Evolutionary conservation across 352 stramenopile species (phyloP).

Genomic region (Phytophthora pseudosyringae): DNA sequence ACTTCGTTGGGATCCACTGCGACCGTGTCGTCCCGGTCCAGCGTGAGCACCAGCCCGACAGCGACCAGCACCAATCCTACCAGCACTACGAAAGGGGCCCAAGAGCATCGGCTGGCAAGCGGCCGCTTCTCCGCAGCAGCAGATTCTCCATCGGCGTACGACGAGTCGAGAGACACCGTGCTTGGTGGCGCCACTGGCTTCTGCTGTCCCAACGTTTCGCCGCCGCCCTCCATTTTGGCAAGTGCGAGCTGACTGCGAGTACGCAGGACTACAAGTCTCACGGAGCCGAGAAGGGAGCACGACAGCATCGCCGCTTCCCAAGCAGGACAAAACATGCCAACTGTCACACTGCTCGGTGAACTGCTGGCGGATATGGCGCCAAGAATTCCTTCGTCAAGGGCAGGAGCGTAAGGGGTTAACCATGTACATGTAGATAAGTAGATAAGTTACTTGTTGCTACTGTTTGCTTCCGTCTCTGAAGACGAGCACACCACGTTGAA

Average conservation of each 20-base stretch:
- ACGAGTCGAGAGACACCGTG: conserved; percentile 38
- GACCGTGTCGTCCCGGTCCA: conserved; percentile 16
- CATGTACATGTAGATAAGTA: no score
- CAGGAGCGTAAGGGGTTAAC: no score
- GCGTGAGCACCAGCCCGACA: conserved; percentile 27
- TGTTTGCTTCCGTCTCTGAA: background rate
- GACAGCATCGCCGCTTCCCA: conserved; percentile 34
- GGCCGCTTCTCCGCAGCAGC: conserved; percentile 3
- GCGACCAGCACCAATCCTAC: conserved; percentile 22
- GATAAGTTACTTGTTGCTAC: no score
- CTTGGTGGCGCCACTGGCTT: conserved; percentile 30
- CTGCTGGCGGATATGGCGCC: background rate
- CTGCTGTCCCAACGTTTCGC: background rate
- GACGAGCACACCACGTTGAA: background rate
- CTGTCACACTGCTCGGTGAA: background rate
- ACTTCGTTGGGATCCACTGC: conserved; percentile 1
- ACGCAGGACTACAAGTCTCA: conserved; percentile 5
- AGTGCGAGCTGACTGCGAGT: conserved; percentile 12
- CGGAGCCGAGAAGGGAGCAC: conserved; percentile 13
- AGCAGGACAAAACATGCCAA: conserved; percentile 5
- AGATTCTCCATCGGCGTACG: background rate
- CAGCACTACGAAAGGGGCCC: conserved; percentile 19
- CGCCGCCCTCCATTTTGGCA: conserved; percentile 30
- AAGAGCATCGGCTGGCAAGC: conserved; percentile 1
- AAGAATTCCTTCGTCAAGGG: background rate